Evolutionary conservation across 129 eudicot species (phyloP).

Genomic region (Lonicera japonica): DNA sequence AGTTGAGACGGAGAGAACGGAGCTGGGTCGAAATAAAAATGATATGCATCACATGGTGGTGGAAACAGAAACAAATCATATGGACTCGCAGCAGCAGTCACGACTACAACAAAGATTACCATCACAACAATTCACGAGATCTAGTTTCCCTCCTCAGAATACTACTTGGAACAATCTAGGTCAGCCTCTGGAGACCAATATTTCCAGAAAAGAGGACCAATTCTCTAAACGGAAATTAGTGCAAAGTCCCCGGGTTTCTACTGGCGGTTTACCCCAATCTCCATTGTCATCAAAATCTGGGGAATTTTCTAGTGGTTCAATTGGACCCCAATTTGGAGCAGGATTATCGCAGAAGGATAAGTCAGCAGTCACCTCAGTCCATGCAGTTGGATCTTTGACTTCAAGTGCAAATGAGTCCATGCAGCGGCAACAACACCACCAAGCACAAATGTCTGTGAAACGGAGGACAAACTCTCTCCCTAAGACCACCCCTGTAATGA

Average conservation of each 20-base stretch:
- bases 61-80: slow-evolving; percentile 4
- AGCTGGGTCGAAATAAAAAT: slow-evolving; percentile 24
- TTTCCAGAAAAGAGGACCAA: slow-evolving; percentile 70
- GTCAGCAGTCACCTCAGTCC: slow-evolving; percentile 59
- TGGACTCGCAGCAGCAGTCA: too few species aligned
- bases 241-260: slow-evolving; percentile 89
- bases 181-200: slow-evolving; percentile 50
- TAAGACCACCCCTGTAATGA: slow-evolving; percentile 53
- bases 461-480: slow-evolving; percentile 76
- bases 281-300: slow-evolving; percentile 88
- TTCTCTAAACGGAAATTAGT: slow-evolving; percentile 60
- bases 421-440: slow-evolving; percentile 50
- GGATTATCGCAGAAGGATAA: slow-evolving; percentile 70
- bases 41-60: slow-evolving; percentile 28
- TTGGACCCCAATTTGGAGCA: slow-evolving; percentile 60
- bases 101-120: slow-evolving; percentile 38
- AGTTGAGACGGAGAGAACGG: slow-evolving; percentile 44
- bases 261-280: slow-evolving; percentile 87
- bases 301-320: slow-evolving; percentile 85
- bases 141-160: slow-evolving; percentile 59
- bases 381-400: slow-evolving; percentile 54
- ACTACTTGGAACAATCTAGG: slow-evolving; percentile 63
- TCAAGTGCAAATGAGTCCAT: slow-evolving; percentile 66
- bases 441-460: slow-evolving; percentile 55
- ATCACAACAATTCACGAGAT: slow-evolving; percentile 47